Evolutionary conservation across 495 filamentous ascomycete genomes (phyloP).

Genomic region (Aspergillus egyptiacus): DNA sequence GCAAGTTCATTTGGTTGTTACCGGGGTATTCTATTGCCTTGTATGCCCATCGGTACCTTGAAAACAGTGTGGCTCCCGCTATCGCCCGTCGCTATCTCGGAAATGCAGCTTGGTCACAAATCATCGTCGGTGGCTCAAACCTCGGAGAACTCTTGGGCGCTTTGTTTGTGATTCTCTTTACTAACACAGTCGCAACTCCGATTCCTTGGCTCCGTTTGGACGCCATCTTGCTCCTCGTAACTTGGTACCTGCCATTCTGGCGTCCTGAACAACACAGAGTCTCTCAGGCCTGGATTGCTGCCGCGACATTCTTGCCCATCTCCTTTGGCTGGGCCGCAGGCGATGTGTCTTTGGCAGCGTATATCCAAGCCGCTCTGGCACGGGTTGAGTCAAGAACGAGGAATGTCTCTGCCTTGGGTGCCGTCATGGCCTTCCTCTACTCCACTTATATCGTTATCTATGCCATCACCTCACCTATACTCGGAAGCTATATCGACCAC

Average conservation of each 20-base stretch:
- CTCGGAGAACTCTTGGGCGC: constrained; percentile 41
- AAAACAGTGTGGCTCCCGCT: constrained; percentile 36
- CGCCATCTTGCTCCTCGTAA: constrained; percentile 24
- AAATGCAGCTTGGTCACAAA: constrained; percentile 38
- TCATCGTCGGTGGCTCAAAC: constrained; percentile 42
- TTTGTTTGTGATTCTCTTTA: constrained; percentile 37
- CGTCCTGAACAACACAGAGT: constrained; percentile 19
- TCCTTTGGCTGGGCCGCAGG: constrained; percentile 45
- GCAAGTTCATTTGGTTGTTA: constrained; percentile 42
- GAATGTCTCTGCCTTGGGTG: constrained; percentile 40
- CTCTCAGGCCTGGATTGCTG: constrained; percentile 35
- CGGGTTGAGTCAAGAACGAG: constrained; percentile 28
- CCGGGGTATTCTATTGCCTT: constrained; percentile 39
- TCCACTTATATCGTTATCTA: constrained; percentile 41
- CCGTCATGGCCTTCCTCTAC: constrained; percentile 45
- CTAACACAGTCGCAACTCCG: constrained; percentile 34
- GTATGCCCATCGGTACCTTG: constrained; percentile 42
- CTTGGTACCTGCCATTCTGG: constrained; percentile 37
- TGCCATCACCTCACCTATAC: constrained; percentile 33
- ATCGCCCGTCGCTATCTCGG: constrained; percentile 36
- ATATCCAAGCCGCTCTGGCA: constrained; percentile 39
- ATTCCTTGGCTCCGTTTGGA: constrained; percentile 42
- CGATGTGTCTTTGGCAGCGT: constrained; percentile 40
- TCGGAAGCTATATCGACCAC: constrained; percentile 38
- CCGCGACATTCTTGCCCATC: constrained; percentile 38